Base-by-base conservation (phyloP, 75 land plant species). In the Cryptomeria japonica region DNA sequence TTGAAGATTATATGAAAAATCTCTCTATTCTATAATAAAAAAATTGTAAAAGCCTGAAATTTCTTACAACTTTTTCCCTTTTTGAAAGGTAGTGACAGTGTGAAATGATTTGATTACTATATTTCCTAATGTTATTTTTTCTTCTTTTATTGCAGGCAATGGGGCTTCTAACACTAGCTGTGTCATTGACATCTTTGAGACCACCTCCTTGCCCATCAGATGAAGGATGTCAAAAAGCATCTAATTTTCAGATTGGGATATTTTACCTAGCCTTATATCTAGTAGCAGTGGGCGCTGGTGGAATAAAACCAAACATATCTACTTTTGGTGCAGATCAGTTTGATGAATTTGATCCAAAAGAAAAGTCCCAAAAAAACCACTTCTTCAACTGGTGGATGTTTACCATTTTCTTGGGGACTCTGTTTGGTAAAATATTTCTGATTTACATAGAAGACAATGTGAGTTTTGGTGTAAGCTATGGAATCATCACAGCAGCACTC, bases 311-410 rank as follows among this genome's bases (percentile, higher is more conserved):
- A 55, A 97, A 93, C 89, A 97, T 98, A 32, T 95, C 96, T 10
- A 95, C 98, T 47, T 94, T 96, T 86, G 97, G 99, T 3, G 99
- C 99, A 0, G 98, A 98, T 88, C 99, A 98, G 70, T 96, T 98
- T 80, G 99, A 98, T 84, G 97, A 95, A 13, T 89, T 90, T 68
- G 89, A 96, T 70, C 94, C 95, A 7, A 38, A 86, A 9, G 99
- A 98, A 91, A 92, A 92, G 78, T 88, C 89, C 87, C 91, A 95
- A 39, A 98, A 98, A 87, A 89, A 87, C 85, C 96, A 98, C 16
- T 98, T 98, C 90, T 95, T 97, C 92, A 98, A 91, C 44, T 92
- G 95, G 92, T 96, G 93, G 93, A 93, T 91, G 89, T 95, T 51
- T 51, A 51, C 55, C 16, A 51, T 51, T 51, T 51, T 51, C 55